These are phyloP conservation scores for Musa itinerans DNA, from an alignment of 176 grass and related monocot genomes.

Conservation along the genomic window DNA sequence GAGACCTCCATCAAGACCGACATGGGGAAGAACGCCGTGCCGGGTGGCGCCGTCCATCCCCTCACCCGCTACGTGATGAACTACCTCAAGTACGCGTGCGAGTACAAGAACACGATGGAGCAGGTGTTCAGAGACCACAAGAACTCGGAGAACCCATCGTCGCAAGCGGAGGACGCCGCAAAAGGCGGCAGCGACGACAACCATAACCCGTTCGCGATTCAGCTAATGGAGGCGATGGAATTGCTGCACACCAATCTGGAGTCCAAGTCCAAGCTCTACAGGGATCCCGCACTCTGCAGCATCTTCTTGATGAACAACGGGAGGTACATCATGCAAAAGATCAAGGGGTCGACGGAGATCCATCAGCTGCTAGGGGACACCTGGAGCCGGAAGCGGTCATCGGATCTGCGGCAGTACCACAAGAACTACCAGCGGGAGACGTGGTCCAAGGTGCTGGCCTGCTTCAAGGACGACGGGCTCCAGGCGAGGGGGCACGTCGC, in stretches of 20 bases:
- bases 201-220: constrained; percentile 44
- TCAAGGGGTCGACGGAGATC: constrained; percentile 68
- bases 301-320: constrained; percentile 98
- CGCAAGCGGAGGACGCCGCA: neutral
- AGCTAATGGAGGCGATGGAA: constrained; percentile 76
- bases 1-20: constrained; percentile 83
- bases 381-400: constrained; percentile 61
- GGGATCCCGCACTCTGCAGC: constrained; percentile 38
- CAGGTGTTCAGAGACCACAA: constrained; percentile 68
- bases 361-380: constrained; percentile 47
- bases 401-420: constrained; percentile 75
- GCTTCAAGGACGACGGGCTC: constrained; percentile 58
- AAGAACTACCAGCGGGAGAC: constrained; percentile 99
- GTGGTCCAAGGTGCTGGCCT: constrained; percentile 54
- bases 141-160: neutral
- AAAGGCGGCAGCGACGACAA: neutral
- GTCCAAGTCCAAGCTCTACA: constrained; percentile 59
- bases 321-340: constrained; percentile 78
- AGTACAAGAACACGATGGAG: constrained; percentile 76
- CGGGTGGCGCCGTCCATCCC: constrained; percentile 66
- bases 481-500: neutral
- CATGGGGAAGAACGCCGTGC: constrained; percentile 41
- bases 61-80: constrained; percentile 85
- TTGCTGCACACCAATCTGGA: constrained; percentile 62
- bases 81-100: constrained; percentile 77